Percentiles rank a stretch among this genome's conserved stretches.
These are phyloP conservation scores for Postia placenta DNA, from an alignment of 768 basidiomycete species.

Conservation along the genomic window DNA sequence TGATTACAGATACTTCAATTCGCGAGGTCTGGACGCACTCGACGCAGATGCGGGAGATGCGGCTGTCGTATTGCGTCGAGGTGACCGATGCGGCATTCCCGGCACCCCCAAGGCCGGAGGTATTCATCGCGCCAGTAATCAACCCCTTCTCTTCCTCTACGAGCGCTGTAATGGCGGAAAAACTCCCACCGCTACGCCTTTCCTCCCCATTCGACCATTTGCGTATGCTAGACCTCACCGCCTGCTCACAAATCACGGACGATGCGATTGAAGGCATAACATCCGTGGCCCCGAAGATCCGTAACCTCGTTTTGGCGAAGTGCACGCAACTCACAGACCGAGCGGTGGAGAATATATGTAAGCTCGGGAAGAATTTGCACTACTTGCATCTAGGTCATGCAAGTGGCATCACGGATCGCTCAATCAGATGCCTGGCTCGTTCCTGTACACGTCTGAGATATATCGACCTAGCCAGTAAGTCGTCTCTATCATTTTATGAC, in stretches of 20 bases:
- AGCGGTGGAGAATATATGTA: conserved; percentile 77
- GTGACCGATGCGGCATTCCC: conserved; percentile 88
- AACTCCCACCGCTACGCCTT: conserved; percentile 62
- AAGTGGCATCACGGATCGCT: conserved; percentile 81
- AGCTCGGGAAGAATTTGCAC: conserved; percentile 87
- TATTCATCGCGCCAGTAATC: conserved; percentile 35
- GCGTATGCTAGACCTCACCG: conserved; percentile 90
- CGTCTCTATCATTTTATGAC: not conserved
- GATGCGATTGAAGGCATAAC: conserved; percentile 71
- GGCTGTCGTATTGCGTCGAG: conserved; percentile 70
- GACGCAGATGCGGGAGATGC: conserved; percentile 84
- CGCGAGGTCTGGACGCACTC: conserved; percentile 82
- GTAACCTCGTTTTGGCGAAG: conserved; percentile 49
- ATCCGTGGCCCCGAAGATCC: conserved; percentile 39
- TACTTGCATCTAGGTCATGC: conserved; percentile 95
- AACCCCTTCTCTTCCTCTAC: conserved; percentile 31
- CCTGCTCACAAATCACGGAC: conserved; percentile 73
- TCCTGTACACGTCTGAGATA: conserved; percentile 89
- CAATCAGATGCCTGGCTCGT: conserved; percentile 76
- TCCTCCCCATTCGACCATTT: conserved; percentile 71
- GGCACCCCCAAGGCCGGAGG: conserved; percentile 43
- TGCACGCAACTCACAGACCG: conserved; percentile 78
- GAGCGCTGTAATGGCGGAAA: conserved; percentile 28
- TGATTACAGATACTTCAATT: conserved; percentile 69
- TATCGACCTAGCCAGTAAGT: conserved; percentile 92